These are phyloP conservation scores for Phytophthora litchii DNA, from an alignment of 352 stramenopile genomes.

Conservation along the genomic window DNA sequence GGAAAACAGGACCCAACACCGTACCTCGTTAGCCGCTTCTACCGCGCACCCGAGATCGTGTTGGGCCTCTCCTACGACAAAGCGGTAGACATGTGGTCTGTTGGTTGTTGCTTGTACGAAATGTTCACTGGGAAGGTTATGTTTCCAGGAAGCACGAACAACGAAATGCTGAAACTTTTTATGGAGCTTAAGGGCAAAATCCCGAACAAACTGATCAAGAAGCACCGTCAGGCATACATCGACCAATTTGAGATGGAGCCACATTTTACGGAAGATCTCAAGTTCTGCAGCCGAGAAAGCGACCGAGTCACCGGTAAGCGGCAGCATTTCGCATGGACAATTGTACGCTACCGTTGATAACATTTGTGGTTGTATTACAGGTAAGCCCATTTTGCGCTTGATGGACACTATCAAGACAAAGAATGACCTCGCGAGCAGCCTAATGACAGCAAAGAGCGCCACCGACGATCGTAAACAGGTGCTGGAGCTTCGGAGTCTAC, in stretches of 20 bases:
- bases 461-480: constrained; percentile 74
- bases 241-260: constrained; percentile 87
- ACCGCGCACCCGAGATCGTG: constrained; percentile 96
- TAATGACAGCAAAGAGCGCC: constrained; percentile 66
- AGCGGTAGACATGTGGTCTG: constrained; percentile 98
- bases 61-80: constrained; percentile 92
- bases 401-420: constrained; percentile 72
- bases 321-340: neutral
- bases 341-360: no score
- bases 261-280: constrained; percentile 87
- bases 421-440: constrained; percentile 53
- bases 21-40: constrained; percentile 99
- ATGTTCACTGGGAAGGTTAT: constrained; percentile 98
- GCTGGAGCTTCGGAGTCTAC: constrained; percentile 65
- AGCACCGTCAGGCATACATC: constrained; percentile 75
- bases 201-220: constrained; percentile 87
- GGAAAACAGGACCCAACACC: constrained; percentile 95
- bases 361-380: constrained; percentile 22
- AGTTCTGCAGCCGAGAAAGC: constrained; percentile 83
- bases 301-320: constrained; percentile 81
- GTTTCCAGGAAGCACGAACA: constrained; percentile 97
- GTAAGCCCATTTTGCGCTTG: constrained; percentile 75
- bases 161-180: constrained; percentile 97
- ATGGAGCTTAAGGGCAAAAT: constrained; percentile 96
- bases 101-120: constrained; percentile 97